Conservation (phyloP, 1,284 basidiomycete species). For the Moesziomyces antarcticus region DNA sequence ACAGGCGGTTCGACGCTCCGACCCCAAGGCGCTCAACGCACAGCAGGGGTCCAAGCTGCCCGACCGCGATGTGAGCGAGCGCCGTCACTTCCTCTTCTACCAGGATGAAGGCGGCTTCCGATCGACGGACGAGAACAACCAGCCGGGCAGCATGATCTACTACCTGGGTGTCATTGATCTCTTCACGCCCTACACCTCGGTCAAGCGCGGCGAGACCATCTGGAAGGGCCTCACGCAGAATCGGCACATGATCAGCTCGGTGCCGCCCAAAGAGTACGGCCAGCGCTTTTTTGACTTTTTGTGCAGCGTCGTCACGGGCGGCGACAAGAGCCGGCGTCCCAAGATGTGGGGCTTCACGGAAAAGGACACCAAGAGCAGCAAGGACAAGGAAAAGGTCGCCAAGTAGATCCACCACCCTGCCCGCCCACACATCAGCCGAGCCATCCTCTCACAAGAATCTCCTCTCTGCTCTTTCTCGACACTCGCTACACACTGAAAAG, state of each 20-base stretch:
- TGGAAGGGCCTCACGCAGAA: conserved; percentile 83
- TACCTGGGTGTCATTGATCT: conserved; percentile 73
- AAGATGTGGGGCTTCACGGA: conserved; percentile 49
- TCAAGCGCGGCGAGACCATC: conserved; percentile 87
- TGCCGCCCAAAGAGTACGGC: conserved; percentile 62
- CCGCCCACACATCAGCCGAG: too few species aligned
- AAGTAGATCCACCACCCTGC: background rate
- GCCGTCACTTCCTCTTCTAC: conserved; percentile 90
- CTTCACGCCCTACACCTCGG: conserved; percentile 80
- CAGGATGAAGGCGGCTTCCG: conserved; percentile 94
- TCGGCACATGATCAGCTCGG: conserved; percentile 58
- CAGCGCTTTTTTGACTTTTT: conserved; percentile 62
- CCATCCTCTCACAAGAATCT: background rate
- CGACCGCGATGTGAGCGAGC: conserved; percentile 75
- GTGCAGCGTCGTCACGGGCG: conserved; percentile 47
- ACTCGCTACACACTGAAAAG: too few species aligned
- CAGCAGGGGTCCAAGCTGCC: conserved; percentile 76
- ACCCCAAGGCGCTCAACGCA: conserved; percentile 78
- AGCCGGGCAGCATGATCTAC: conserved; percentile 82
- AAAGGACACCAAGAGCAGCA: conserved; percentile 2
- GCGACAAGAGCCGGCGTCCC: conserved; percentile 48
- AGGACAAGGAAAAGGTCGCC: conserved; percentile 6
- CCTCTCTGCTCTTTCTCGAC: background rate
- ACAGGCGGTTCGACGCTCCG: conserved; percentile 80
- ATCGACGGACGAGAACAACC: conserved; percentile 86